Conservation (phyloP, 345 rosid genomes). For the Leavenworthia alabamica region DNA sequence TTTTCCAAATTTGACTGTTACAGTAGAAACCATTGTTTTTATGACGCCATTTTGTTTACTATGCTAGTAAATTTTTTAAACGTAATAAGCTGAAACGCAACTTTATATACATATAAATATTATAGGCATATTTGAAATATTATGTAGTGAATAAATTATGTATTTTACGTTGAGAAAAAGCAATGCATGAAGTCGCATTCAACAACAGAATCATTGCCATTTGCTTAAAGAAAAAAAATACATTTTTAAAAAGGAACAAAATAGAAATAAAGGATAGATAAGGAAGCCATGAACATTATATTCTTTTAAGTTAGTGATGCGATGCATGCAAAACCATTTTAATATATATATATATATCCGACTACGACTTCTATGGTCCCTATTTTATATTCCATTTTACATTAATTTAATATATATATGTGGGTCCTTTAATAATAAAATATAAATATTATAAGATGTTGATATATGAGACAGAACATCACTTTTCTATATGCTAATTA, state of each 20-base stretch:
- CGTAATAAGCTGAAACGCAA: neutral
- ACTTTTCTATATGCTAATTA: conserved; percentile 7
- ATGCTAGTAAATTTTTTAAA: neutral
- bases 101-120: neutral
- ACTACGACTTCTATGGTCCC: conserved; percentile 29
- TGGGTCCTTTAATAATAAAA: neutral
- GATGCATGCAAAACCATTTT: conserved; percentile 32
- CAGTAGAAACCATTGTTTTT: neutral
- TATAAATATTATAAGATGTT: conserved; percentile 8
- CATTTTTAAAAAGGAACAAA: conserved; percentile 16
- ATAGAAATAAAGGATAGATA: conserved; percentile 27
- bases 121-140: neutral
- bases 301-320: conserved; percentile 30
- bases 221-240: conserved; percentile 18
- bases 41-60: neutral
- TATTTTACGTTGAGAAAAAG: conserved; percentile 74
- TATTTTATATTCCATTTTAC: neutral
- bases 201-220: conserved; percentile 42
- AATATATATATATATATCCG: conserved; percentile 18
- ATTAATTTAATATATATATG: neutral
- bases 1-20: neutral
- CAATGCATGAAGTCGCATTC: conserved; percentile 83
- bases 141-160: conserved; percentile 2
- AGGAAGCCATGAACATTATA: conserved; percentile 23
- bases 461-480: conserved; percentile 18